Conservation (phyloP, 306 rosid species). For the Cicer pinnatifidum region DNA sequence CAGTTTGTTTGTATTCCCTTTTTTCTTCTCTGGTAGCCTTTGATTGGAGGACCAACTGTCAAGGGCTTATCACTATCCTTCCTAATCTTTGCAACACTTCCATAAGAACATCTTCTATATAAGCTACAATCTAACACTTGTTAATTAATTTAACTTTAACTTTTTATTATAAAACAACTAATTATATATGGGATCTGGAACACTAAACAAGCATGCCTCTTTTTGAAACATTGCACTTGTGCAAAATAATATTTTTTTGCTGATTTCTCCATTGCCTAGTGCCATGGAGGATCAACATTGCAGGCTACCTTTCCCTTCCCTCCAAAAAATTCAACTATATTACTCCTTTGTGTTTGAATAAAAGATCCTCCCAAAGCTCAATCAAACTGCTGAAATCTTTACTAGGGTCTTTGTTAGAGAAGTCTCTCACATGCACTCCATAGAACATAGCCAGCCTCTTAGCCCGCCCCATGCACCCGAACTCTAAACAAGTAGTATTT, state of each 20-base stretch:
- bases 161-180: background rate
- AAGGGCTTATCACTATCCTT: background rate
- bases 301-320: slow-evolving; percentile 26
- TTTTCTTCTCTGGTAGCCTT: background rate
- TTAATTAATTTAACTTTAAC: slow-evolving; percentile 7
- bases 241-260: slow-evolving; percentile 17
- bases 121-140: background rate
- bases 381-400: slow-evolving; percentile 5
- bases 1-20: background rate
- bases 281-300: slow-evolving; percentile 15
- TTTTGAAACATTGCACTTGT: slow-evolving; percentile 35
- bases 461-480: slow-evolving; percentile 28
- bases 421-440: slow-evolving; percentile 26
- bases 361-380: slow-evolving; percentile 35
- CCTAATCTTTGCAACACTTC: no score
- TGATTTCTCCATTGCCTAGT: slow-evolving; percentile 22
- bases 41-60: background rate
- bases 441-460: slow-evolving; percentile 25
- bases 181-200: slow-evolving; percentile 21
- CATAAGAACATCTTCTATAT: no score
- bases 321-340: slow-evolving; percentile 11
- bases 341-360: slow-evolving; percentile 14
- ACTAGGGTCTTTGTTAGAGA: slow-evolving; percentile 5
- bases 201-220: slow-evolving; percentile 41
- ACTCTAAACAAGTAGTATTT: slow-evolving; percentile 12